Evolutionary conservation across 2,329 filamentous ascomycete species (phyloP).

Genomic region (Pezicula radicicola): DNA sequence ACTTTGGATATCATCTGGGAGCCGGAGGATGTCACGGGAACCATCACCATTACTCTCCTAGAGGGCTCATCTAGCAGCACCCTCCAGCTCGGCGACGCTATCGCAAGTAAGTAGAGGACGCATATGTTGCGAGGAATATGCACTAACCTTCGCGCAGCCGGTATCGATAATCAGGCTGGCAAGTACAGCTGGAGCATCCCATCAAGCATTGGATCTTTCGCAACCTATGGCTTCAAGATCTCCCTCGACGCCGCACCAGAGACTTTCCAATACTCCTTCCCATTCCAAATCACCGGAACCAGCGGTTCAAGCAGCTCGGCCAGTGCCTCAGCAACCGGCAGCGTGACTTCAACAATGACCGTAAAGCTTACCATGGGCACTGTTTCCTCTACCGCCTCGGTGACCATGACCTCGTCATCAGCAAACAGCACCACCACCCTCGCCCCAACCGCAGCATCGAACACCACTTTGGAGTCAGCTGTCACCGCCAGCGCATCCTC

Average conservation of each 20-base stretch:
- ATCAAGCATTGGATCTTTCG: conserved; percentile 38
- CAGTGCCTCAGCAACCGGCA: background rate
- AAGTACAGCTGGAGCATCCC: conserved; percentile 49
- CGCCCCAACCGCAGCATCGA: conserved; percentile 24
- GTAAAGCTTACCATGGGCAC: conserved; percentile 7
- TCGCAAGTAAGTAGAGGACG: conserved; percentile 47
- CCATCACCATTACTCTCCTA: conserved; percentile 51
- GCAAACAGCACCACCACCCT: conserved; percentile 1
- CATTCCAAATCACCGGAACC: conserved; percentile 39
- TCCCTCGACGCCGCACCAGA: conserved; percentile 41
- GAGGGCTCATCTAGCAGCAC: conserved; percentile 47
- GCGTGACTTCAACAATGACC: conserved; percentile 6
- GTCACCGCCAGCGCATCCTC: conserved; percentile 14
- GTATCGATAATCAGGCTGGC: conserved; percentile 42
- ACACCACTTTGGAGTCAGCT: conserved; percentile 22
- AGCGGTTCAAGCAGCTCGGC: conserved; percentile 6
- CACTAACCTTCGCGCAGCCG: conserved; percentile 33
- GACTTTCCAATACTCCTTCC: conserved; percentile 61
- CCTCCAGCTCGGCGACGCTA: conserved; percentile 32
- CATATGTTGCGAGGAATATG: background rate
- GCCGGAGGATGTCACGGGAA: conserved; percentile 36
- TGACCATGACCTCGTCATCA: conserved; percentile 1
- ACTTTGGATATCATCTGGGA: conserved; percentile 50
- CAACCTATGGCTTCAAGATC: conserved; percentile 57
- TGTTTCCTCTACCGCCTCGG: conserved; percentile 3